These are phyloP conservation scores for Alternaria arborescens DNA, from an alignment of 2,329 filamentous ascomycete species.

Conservation along the genomic window DNA sequence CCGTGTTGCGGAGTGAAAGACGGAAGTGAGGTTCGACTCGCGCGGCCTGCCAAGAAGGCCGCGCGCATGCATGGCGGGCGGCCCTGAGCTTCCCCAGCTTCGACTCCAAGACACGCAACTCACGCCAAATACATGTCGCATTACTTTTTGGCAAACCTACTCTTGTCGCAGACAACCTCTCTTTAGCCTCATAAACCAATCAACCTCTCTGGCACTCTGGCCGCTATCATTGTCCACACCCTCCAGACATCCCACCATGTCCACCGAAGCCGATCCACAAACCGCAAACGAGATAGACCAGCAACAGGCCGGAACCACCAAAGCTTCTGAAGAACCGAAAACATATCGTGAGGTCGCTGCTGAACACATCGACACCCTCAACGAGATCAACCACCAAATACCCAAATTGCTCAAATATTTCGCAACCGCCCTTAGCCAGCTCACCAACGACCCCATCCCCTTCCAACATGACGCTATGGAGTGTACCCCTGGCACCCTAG, in stretches of 20 bases:
- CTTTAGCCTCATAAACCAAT: neutral
- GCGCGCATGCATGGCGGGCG: conserved; percentile 8
- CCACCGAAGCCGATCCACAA: conserved; percentile 16
- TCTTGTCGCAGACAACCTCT: neutral
- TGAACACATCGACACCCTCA: conserved; percentile 44
- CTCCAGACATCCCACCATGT: conserved; percentile 23
- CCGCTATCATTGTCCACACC: neutral
- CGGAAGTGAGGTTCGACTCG: conserved; percentile 34
- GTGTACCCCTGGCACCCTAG: conserved; percentile 44
- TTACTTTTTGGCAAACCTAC: neutral
- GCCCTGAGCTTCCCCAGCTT: conserved; percentile 12
- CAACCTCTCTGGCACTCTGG: neutral
- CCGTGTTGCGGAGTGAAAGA: conserved; percentile 31
- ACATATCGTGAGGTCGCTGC: conserved; percentile 45
- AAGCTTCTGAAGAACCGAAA: conserved; percentile 21
- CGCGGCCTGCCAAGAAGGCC: conserved; percentile 31
- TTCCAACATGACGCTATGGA: conserved; percentile 44
- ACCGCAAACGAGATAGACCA: conserved; percentile 7
- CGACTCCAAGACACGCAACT: neutral
- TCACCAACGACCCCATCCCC: conserved; percentile 60
- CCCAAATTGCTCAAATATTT: conserved; percentile 74
- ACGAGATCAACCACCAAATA: conserved; percentile 38
- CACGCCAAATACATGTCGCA: neutral
- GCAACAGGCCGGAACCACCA: conserved; percentile 8
- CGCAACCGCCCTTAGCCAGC: conserved; percentile 77